Conservation (phyloP, 148 eudicot genomes). For the Rhododendron henanense region DNA sequence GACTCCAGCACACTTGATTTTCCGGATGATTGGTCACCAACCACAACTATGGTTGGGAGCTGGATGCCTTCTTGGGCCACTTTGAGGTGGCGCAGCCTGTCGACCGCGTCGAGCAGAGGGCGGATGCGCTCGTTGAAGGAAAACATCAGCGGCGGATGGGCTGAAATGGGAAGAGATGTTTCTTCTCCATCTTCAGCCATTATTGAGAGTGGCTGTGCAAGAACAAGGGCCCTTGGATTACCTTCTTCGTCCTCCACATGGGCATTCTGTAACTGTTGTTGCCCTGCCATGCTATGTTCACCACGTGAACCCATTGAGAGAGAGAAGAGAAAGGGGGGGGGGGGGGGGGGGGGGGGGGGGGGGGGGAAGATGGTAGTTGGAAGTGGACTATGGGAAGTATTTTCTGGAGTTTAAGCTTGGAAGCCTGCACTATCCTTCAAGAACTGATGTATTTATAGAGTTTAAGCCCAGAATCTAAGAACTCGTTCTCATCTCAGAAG, state of each 20-base stretch:
- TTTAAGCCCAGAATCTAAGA: no score
- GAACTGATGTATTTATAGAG: not conserved
- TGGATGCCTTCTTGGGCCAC: not conserved
- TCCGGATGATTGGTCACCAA: slow-evolving; percentile 23
- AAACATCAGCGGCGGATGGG: not conserved
- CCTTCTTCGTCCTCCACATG: not conserved
- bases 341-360: no score
- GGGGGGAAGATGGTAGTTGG: not conserved
- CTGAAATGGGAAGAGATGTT: not conserved
- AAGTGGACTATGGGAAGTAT: no score
- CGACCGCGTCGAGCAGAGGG: not conserved
- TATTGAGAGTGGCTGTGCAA: not conserved
- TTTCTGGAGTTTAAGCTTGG: not conserved
- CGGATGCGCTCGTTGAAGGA: slow-evolving; percentile 1
- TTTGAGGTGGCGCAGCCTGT: not conserved
- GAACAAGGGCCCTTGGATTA: not conserved
- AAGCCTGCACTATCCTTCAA: not conserved
- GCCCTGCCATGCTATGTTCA: not conserved
- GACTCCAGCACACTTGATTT: slow-evolving; percentile 25
- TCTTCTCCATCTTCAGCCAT: not conserved
- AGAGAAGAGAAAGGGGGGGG: not conserved
- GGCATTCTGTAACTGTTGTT: not conserved
- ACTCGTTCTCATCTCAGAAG: no score
- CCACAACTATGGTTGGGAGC: slow-evolving; percentile 20
- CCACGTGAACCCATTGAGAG: not conserved